These are phyloP conservation scores for Yamadazyma nakazawae DNA, from an alignment of 805 yeast genomes.

Conservation along the genomic window DNA sequence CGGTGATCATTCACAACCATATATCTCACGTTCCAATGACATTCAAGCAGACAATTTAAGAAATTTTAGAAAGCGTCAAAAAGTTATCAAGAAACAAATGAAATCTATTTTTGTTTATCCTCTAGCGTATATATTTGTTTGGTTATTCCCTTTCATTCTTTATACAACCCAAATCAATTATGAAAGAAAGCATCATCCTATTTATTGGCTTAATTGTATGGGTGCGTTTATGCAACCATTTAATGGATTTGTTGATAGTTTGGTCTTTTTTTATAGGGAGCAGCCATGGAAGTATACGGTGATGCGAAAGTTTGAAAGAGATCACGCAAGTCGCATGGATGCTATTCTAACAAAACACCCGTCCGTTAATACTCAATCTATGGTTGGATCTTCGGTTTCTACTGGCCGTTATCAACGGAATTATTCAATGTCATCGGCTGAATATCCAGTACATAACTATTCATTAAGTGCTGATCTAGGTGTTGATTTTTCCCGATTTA, in stretches of 20 bases:
- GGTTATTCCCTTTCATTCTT: slow-evolving; percentile 77
- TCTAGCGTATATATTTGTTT: slow-evolving; percentile 69
- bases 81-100: slow-evolving; percentile 71
- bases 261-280: slow-evolving; percentile 75
- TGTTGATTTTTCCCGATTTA: slow-evolving; percentile 27
- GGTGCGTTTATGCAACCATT: slow-evolving; percentile 80
- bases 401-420: not conserved
- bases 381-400: slow-evolving; percentile 10
- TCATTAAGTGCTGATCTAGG: slow-evolving; percentile 29
- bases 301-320: slow-evolving; percentile 36
- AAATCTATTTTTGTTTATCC: slow-evolving; percentile 82
- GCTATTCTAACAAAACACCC: slow-evolving; percentile 10
- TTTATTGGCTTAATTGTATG: slow-evolving; percentile 60
- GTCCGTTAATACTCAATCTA: slow-evolving; percentile 16
- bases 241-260: slow-evolving; percentile 72
- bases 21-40: slow-evolving; percentile 13
- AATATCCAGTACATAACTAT: slow-evolving; percentile 8
- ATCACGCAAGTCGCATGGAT: slow-evolving; percentile 28
- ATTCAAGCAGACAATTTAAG: slow-evolving; percentile 61
- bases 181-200: slow-evolving; percentile 47
- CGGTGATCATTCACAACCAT: not conserved
- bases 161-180: slow-evolving; percentile 55
- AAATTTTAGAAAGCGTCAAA: slow-evolving; percentile 59
- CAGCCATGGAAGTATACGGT: slow-evolving; percentile 66
- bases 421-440: not conserved